Percentiles rank a stretch among this genome's conserved stretches.
These are phyloP conservation scores for Conoideocrella luteorostrata DNA, from an alignment of 2,329 filamentous ascomycete species.

Conservation along the genomic window DNA sequence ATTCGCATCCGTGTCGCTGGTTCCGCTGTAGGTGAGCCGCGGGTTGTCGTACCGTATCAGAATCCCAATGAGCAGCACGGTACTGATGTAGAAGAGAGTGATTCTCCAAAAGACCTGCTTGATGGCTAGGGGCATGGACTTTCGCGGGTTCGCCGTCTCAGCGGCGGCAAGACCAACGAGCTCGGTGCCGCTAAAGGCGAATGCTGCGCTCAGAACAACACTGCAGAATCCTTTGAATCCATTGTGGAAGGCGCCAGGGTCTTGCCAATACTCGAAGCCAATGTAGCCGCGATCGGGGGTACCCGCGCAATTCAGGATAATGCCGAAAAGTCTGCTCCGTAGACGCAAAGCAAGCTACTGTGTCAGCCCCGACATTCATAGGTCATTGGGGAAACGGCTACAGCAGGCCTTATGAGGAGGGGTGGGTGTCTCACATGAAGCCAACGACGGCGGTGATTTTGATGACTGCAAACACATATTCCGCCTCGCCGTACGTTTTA, in stretches of 20 bases:
- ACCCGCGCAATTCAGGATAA: constrained; percentile 16
- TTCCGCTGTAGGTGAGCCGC: constrained; percentile 10
- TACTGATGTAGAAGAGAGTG: constrained; percentile 16
- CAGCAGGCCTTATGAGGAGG: no score
- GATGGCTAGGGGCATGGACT: constrained; percentile 18
- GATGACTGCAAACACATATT: constrained; percentile 79
- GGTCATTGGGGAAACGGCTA: no score
- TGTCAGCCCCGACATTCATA: no score
- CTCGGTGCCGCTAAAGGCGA: constrained; percentile 17
- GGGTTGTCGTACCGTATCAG: constrained; percentile 15
- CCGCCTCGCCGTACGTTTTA: constrained; percentile 80
- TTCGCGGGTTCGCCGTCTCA: constrained; percentile 17
- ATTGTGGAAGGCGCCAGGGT: constrained; percentile 16
- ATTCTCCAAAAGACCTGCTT: constrained; percentile 20
- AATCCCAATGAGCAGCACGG: constrained; percentile 16
- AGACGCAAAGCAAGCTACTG: no score
- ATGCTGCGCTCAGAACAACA: constrained; percentile 15
- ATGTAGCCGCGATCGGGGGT: constrained; percentile 15
- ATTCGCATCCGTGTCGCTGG: constrained; percentile 1
- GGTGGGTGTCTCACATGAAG: constrained; percentile 59
- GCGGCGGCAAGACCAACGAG: constrained; percentile 19
- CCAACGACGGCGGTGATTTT: constrained; percentile 82
- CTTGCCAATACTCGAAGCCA: constrained; percentile 15
- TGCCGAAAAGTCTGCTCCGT: constrained; percentile 13
- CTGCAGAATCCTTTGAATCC: constrained; percentile 18